phyloP scores from a whole-genome alignment of 352 stramenopile genomes.

The Phytophthora meadii region DNA sequence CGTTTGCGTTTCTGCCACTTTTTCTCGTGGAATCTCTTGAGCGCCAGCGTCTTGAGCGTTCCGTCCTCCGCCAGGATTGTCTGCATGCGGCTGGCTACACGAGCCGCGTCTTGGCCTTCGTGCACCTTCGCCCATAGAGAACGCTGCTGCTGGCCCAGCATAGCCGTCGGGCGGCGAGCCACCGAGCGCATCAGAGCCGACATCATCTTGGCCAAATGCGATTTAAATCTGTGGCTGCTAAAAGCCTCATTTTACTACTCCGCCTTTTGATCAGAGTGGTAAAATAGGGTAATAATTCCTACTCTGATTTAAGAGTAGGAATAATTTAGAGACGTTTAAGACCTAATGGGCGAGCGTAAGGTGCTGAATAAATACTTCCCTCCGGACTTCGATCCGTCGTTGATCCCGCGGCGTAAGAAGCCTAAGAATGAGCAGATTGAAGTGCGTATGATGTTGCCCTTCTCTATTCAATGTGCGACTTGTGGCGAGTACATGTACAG shows the following conservation, averaged over 20 bases:
- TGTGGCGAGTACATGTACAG: conserved; percentile 99
- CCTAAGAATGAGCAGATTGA: conserved; percentile 96
- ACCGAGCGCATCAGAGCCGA: conserved; percentile 41
- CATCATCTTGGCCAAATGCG: conserved; percentile 32
- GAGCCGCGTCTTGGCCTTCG: conserved; percentile 54
- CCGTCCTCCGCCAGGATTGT: conserved; percentile 80
- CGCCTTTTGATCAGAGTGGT: too few relatives aligned
- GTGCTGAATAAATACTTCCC: conserved; percentile 99
- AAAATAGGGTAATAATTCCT: too few relatives aligned
- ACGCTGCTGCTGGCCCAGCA: conserved; percentile 36
- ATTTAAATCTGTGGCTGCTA: conserved; percentile 9
- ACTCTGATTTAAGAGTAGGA: too few relatives aligned
- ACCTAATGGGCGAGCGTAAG: conserved; percentile 98
- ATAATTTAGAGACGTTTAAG: too few relatives aligned
- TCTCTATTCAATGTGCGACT: conserved; percentile 97
- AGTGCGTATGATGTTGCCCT: conserved; percentile 99
- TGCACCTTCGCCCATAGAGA: conserved; percentile 68
- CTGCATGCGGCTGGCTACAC: conserved; percentile 64
- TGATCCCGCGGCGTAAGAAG: conserved; percentile 94
- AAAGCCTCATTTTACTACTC: too few relatives aligned
- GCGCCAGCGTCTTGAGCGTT: conserved; percentile 73
- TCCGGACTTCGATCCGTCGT: conserved; percentile 97
- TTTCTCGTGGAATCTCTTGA: conserved; percentile 86
- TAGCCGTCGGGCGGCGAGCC: conserved; percentile 23
- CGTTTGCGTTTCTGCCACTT: conserved; percentile 85